Percentiles rank a stretch among this genome's conserved stretches.
Evolutionary conservation across 75 land plant species (phyloP).

Genomic region (Sequoiadendron giganteum): DNA sequence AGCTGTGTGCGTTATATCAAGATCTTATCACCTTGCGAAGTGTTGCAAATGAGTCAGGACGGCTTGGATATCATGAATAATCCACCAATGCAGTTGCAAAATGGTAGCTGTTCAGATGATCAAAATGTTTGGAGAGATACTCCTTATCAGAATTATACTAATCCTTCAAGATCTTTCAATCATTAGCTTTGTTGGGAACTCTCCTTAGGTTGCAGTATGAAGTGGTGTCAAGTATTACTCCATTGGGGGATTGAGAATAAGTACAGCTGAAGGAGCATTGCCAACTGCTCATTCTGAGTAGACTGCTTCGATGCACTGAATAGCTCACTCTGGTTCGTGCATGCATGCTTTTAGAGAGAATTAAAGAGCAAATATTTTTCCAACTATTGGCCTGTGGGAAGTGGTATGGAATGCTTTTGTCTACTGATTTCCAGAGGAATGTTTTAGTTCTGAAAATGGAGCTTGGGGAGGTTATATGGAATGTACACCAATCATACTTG

Average conservation of each 20-base stretch:
- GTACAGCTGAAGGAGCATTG: neutral
- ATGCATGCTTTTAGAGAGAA: neutral
- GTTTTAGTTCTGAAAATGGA: neutral
- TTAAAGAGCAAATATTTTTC: neutral
- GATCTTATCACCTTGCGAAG: conserved; percentile 89
- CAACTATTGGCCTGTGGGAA: neutral
- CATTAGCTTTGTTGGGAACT: neutral
- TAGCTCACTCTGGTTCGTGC: neutral
- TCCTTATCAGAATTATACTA: conserved; percentile 1
- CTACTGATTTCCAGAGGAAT: neutral
- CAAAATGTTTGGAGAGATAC: conserved; percentile 17
- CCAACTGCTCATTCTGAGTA: conserved; percentile 1
- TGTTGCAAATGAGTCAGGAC: conserved; percentile 89
- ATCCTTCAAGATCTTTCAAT: neutral
- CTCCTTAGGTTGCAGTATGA: neutral
- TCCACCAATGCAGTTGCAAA: conserved; percentile 29
- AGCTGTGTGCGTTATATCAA: conserved; percentile 91
- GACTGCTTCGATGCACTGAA: neutral
- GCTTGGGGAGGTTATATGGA: neutral
- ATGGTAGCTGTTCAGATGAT: conserved; percentile 47
- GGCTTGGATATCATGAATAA: conserved; percentile 61
- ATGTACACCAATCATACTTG: neutral
- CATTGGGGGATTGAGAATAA: neutral
- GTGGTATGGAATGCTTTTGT: neutral
- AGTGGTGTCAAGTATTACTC: neutral